Percentiles rank a stretch among this genome's conserved stretches.
Conservation (phyloP, 164 flowering plant genomes). For the Hamamelis virginiana region DNA sequence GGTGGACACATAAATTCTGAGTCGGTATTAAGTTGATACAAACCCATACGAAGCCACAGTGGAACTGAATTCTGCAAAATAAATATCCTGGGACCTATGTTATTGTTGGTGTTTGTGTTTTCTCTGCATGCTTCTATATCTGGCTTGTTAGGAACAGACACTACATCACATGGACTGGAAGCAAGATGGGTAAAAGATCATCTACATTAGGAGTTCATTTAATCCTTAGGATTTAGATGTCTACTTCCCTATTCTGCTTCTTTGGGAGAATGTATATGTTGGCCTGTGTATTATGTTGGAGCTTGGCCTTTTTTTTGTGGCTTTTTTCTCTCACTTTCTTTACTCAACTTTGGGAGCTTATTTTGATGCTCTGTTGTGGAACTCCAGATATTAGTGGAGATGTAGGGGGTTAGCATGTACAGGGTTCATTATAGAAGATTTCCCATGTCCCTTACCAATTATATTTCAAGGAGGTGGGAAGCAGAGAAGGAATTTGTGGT, state of each 20-base stretch:
- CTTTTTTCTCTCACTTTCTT: background rate
- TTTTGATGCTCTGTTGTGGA: constrained; percentile 26
- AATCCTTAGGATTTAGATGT: background rate
- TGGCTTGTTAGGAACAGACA: background rate
- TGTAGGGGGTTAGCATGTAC: constrained; percentile 17
- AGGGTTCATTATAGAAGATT: constrained; percentile 10
- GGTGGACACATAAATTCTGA: constrained; percentile 19
- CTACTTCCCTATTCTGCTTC: background rate
- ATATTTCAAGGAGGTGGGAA: constrained; percentile 4
- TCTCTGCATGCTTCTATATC: background rate
- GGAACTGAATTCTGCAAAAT: background rate
- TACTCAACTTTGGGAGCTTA: constrained; percentile 10
- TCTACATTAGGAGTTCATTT: background rate
- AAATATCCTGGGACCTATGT: background rate
- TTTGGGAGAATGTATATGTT: background rate
- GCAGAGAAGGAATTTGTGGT: background rate
- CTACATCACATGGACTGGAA: background rate
- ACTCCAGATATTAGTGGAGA: background rate
- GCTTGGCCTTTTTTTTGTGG: background rate
- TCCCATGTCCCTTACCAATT: constrained; percentile 18
- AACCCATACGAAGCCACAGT: background rate
- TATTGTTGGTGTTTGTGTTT: background rate
- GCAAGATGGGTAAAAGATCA: background rate
- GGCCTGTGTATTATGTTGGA: constrained; percentile 1
- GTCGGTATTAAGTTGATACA: constrained; percentile 18